phyloP scores from a whole-genome alignment of 495 filamentous ascomycete genomes.

The Extremus antarcticus region DNA sequence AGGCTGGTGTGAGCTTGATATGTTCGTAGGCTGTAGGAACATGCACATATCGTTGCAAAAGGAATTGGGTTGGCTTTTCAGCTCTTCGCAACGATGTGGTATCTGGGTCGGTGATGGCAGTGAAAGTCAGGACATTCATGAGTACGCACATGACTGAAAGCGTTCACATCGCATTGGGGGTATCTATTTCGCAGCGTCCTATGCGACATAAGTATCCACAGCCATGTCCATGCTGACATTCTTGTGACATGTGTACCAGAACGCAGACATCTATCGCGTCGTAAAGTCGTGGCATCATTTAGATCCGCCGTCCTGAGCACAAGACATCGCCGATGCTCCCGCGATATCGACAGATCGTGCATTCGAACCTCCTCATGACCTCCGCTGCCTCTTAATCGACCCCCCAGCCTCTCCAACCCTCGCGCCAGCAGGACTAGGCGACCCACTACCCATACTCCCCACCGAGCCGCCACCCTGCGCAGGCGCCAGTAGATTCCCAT shows the following conservation, averaged over 20 bases:
- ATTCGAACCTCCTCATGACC: background rate
- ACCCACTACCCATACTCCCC: conserved; percentile 26
- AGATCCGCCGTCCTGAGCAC: background rate
- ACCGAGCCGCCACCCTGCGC: conserved; percentile 14
- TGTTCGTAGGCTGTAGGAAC: too few species aligned
- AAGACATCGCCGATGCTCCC: background rate
- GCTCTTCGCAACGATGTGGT: too few species aligned
- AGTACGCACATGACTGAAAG: background rate
- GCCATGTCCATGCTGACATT: background rate
- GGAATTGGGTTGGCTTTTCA: too few species aligned
- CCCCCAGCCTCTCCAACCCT: conserved; percentile 9
- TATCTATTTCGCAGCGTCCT: background rate
- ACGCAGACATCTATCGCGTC: background rate
- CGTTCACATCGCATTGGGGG: background rate
- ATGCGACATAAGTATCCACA: background rate
- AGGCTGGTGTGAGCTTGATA: too few species aligned
- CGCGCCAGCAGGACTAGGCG: conserved; percentile 22
- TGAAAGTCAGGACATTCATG: too few species aligned
- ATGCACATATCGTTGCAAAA: too few species aligned
- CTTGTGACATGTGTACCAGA: background rate
- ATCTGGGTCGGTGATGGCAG: too few species aligned
- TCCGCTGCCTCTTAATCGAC: conserved; percentile 13
- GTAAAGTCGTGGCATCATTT: background rate
- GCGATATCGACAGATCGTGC: too few species aligned
- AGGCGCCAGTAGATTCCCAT: background rate